Evolutionary conservation across 768 basidiomycete genomes (phyloP).

Genomic region (Antrodiella citrinella): DNA sequence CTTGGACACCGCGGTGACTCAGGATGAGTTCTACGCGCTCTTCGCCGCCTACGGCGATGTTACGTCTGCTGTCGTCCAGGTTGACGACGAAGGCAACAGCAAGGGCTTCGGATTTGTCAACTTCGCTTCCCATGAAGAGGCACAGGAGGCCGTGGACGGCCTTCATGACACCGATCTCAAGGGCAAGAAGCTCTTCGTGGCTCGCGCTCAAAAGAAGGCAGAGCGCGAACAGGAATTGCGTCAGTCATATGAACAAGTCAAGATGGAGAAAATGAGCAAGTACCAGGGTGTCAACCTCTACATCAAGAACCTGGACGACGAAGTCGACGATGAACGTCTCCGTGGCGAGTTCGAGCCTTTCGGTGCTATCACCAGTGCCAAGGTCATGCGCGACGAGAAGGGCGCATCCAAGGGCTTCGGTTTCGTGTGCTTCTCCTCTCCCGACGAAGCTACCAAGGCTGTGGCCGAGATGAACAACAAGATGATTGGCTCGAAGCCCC

Average conservation of each 20-base stretch:
- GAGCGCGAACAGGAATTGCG: conserved; percentile 97
- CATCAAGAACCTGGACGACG: conserved; percentile 99
- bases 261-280: conserved; percentile 96
- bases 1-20: conserved; percentile 73
- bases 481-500: conserved; percentile 97
- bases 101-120: conserved; percentile 99
- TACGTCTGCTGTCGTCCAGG: conserved; percentile 80
- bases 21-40: conserved; percentile 80
- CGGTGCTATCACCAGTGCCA: conserved; percentile 96
- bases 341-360: conserved; percentile 94
- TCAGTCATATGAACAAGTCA: conserved; percentile 87
- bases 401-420: conserved; percentile 92
- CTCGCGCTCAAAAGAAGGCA: conserved; percentile 96
- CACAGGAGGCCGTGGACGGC: conserved; percentile 79
- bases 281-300: conserved; percentile 99
- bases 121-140: conserved; percentile 88
- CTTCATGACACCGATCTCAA: conserved; percentile 81
- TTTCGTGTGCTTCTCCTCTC: conserved; percentile 97
- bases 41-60: conserved; percentile 74
- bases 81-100: conserved; percentile 86
- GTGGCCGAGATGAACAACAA: conserved; percentile 99
- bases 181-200: conserved; percentile 88
- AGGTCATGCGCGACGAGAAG: conserved; percentile 98
- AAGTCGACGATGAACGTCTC: conserved; percentile 95
- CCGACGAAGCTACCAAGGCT: conserved; percentile 98